Percentiles rank a stretch among this genome's conserved stretches.
Conservation (phyloP, 768 basidiomycete genomes). For the Russula abietina region DNA sequence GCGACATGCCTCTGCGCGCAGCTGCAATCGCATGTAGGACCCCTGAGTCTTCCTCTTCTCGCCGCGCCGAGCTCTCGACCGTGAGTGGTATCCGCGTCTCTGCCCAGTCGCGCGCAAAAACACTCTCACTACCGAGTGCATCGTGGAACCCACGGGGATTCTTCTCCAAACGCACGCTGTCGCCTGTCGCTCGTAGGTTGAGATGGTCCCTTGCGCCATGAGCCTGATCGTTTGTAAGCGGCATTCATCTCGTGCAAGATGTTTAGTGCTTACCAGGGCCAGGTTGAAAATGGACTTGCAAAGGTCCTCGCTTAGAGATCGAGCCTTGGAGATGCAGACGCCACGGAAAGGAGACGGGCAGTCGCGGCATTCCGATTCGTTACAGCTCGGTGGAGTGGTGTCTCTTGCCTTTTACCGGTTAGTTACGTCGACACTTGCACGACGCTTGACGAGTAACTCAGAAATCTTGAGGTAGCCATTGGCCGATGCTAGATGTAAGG, state of each 20-base stretch:
- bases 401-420: no score
- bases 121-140: slow-evolving; percentile 50
- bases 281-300: no score
- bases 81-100: slow-evolving; percentile 54
- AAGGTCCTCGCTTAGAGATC: slow-evolving; percentile 41
- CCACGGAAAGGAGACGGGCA: slow-evolving; percentile 59
- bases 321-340: slow-evolving; percentile 48
- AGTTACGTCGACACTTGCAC: no score
- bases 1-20: slow-evolving; percentile 39
- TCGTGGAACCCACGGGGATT: slow-evolving; percentile 53
- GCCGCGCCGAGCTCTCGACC: slow-evolving; percentile 29
- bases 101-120: slow-evolving; percentile 73
- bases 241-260: no score
- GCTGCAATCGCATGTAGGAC: slow-evolving; percentile 32
- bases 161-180: slow-evolving; percentile 33
- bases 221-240: slow-evolving; percentile 37
- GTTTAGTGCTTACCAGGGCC: no score
- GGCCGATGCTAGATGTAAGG: no score
- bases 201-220: slow-evolving; percentile 48
- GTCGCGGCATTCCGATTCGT: no score
- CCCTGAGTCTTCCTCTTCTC: slow-evolving; percentile 31
- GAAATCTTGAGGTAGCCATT: no score
- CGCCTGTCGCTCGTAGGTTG: slow-evolving; percentile 58
- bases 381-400: no score
- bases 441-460: no score